Percentiles rank a stretch among this genome's conserved stretches.
Evolutionary conservation across 176 grass and related monocot species (phyloP).

Genomic region (Aegilops tauschii): DNA sequence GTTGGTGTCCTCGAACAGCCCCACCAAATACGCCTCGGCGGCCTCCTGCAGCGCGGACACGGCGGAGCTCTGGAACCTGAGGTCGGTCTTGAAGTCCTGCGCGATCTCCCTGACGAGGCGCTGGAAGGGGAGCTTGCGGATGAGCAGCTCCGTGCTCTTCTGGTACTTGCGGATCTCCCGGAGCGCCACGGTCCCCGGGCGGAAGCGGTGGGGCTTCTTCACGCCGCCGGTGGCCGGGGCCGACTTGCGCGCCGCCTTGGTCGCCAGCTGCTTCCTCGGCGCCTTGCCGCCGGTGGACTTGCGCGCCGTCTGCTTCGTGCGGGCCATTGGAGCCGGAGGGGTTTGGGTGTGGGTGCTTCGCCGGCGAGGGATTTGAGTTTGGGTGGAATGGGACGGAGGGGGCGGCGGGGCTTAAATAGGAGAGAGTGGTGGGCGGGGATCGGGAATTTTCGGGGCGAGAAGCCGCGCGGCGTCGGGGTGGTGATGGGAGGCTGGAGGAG

Average conservation of each 20-base stretch:
- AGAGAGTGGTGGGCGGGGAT: neutral
- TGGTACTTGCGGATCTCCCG: constrained; percentile 80
- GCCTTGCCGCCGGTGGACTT: constrained; percentile 79
- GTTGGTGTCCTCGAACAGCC: constrained; percentile 74
- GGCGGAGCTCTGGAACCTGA: constrained; percentile 63
- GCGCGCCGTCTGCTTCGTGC: constrained; percentile 52
- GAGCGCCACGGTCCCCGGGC: constrained; percentile 63
- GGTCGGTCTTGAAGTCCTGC: constrained; percentile 72
- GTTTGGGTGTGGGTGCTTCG: neutral
- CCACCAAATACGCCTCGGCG: constrained; percentile 62
- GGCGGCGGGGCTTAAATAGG: neutral
- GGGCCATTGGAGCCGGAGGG: constrained; percentile 34
- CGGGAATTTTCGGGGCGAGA: neutral
- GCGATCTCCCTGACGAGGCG: constrained; percentile 61
- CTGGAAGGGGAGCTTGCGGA: constrained; percentile 80
- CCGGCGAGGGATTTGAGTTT: neutral
- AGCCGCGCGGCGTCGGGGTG: too few species aligned
- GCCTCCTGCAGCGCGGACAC: constrained; percentile 66
- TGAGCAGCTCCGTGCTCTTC: constrained; percentile 77
- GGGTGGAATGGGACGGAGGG: too few species aligned
- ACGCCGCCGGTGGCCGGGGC: constrained; percentile 57
- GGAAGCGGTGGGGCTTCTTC: constrained; percentile 75
- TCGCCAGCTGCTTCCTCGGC: constrained; percentile 59
- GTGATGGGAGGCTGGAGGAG: too few species aligned
- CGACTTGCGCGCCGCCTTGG: constrained; percentile 63